A percentile compares a stretch with the other conserved stretches of the same genome.
phyloP scores from a whole-genome alignment of 768 basidiomycete species.

The Saitozyma podzolica region DNA sequence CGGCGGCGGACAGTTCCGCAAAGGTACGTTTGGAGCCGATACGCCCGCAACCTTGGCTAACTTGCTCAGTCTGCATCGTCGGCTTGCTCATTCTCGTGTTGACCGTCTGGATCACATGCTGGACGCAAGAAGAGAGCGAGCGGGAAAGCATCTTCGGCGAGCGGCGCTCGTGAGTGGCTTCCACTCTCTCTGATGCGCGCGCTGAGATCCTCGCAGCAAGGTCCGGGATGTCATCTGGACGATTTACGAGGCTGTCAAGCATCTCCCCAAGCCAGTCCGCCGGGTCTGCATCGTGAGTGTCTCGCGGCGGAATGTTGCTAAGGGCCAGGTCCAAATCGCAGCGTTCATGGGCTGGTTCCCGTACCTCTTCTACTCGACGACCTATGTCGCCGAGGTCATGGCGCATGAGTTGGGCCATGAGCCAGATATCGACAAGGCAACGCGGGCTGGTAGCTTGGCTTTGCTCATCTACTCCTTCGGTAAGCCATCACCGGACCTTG shows the following conservation, averaged over 20 bases:
- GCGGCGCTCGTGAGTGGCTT: constrained; percentile 41
- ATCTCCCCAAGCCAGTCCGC: constrained; percentile 77
- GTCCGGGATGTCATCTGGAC: constrained; percentile 73
- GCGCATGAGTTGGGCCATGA: constrained; percentile 71
- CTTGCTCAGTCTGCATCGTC: constrained; percentile 70
- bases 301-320: neutral
- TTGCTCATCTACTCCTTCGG: constrained; percentile 88
- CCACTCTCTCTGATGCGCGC: neutral
- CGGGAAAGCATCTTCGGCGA: constrained; percentile 57
- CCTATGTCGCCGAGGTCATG: constrained; percentile 93
- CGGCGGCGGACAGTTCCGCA: constrained; percentile 91
- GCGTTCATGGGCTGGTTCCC: constrained; percentile 99
- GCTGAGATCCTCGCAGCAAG: constrained; percentile 55
- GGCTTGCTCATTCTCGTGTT: constrained; percentile 72
- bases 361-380: constrained; percentile 85
- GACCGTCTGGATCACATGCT: constrained; percentile 87
- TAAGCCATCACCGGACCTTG: constrained; percentile 50
- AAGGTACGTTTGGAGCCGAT: constrained; percentile 50
- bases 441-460: constrained; percentile 79
- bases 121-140: constrained; percentile 67
- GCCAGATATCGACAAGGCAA: constrained; percentile 79
- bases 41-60: neutral
- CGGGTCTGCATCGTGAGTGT: constrained; percentile 66
- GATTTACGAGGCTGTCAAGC: constrained; percentile 70
- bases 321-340: constrained; percentile 75